Percentiles rank a stretch among this genome's conserved stretches.
Evolutionary conservation across 345 rosid genomes (phyloP).

Genomic region (Brassica carinata): DNA sequence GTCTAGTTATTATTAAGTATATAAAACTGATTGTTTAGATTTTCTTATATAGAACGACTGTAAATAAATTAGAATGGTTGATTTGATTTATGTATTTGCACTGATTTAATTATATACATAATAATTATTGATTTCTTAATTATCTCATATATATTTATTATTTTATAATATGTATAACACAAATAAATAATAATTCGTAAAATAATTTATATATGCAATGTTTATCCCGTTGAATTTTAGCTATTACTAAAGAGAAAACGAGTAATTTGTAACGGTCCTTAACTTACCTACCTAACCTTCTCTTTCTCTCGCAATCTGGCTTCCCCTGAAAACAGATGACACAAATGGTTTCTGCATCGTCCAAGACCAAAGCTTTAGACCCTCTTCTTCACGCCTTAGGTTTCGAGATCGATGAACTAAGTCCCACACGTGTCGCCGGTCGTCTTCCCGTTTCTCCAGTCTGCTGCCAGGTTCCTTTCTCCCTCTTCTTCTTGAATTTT

Average conservation of each 20-base stretch:
- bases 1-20: too few species aligned
- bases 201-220: too few species aligned
- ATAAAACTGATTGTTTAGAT: too few species aligned
- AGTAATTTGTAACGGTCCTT: neutral
- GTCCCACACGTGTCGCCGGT: slow-evolving; percentile 61
- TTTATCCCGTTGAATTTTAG: too few species aligned
- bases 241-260: neutral
- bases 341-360: slow-evolving; percentile 35
- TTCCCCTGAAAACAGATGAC: neutral
- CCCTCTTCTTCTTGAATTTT: neutral
- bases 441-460: slow-evolving; percentile 56
- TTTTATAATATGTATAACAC: too few species aligned
- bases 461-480: slow-evolving; percentile 59
- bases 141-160: too few species aligned
- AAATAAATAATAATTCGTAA: too few species aligned
- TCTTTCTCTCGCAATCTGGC: neutral
- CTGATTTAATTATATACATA: too few species aligned
- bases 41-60: too few species aligned
- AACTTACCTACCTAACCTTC: neutral
- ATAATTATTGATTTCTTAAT: too few species aligned
- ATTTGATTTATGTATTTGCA: too few species aligned
- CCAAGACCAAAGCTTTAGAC: slow-evolving; percentile 53
- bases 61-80: too few species aligned
- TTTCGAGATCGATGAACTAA: slow-evolving; percentile 57
- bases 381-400: slow-evolving; percentile 53